Conservation (phyloP, 139 green algal genomes). For the Tetraselmis striata region DNA sequence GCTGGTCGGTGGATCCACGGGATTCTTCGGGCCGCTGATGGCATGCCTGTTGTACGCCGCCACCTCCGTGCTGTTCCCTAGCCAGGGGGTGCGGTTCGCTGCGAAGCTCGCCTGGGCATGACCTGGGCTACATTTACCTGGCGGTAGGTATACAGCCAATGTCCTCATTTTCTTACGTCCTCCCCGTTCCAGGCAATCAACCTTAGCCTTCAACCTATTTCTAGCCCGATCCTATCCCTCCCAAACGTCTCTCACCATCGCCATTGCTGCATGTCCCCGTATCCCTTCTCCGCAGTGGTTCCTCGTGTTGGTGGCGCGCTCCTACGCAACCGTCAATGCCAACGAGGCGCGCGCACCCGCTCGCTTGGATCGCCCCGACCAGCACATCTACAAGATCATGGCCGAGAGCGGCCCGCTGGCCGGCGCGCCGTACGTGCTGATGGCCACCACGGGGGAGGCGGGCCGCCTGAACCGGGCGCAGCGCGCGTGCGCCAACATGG, state of each 20-base stretch:
- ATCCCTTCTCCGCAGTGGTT: too few species aligned
- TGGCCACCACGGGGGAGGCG: background rate
- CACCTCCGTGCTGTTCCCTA: background rate
- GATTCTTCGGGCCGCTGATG: background rate
- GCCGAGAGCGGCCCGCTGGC: background rate
- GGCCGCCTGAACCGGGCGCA: background rate
- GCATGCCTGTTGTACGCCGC: background rate
- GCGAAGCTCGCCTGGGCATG: background rate
- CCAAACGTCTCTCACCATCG: too few species aligned
- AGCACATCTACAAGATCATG: background rate
- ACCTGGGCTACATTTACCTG: background rate
- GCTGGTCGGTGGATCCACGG: background rate
- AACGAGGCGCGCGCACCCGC: background rate
- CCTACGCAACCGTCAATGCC: background rate
- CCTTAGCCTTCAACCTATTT: too few species aligned
- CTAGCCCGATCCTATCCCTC: too few species aligned
- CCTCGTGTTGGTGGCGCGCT: background rate
- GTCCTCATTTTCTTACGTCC: too few species aligned
- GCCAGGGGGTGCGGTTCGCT: background rate
- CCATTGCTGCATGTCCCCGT: too few species aligned
- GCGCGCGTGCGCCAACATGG: background rate
- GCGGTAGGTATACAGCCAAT: too few species aligned
- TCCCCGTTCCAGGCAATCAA: too few species aligned
- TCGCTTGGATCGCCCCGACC: background rate
- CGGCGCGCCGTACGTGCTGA: background rate